These are phyloP conservation scores for Dillenia suffruticosa DNA, from an alignment of 164 flowering plant genomes.

Conservation along the genomic window DNA sequence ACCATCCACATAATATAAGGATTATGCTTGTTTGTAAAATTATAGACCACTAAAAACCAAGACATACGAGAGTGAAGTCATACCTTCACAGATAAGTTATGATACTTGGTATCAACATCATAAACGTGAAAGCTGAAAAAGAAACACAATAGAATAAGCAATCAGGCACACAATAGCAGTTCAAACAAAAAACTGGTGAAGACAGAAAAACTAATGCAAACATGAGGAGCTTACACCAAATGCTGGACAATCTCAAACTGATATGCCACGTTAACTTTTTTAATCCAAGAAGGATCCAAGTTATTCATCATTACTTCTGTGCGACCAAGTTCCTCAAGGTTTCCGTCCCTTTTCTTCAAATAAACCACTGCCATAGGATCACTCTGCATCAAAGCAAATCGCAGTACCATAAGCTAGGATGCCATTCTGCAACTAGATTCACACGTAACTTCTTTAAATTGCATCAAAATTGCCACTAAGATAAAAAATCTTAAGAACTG, in stretches of 20 bases:
- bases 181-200: neutral
- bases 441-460: neutral
- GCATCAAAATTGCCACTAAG: neutral
- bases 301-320: slow-evolving; percentile 76
- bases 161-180: neutral
- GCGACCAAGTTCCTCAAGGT: slow-evolving; percentile 74
- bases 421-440: neutral
- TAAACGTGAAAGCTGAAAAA: slow-evolving; percentile 58
- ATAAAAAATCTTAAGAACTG: neutral
- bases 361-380: slow-evolving; percentile 75
- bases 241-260: slow-evolving; percentile 81
- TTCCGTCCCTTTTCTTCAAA: slow-evolving; percentile 51
- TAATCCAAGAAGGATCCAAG: slow-evolving; percentile 67
- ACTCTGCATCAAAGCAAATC: slow-evolving; percentile 40
- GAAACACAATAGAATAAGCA: neutral
- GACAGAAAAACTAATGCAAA: neutral
- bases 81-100: slow-evolving; percentile 70
- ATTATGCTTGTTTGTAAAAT: no score
- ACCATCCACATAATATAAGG: no score
- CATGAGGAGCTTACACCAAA: slow-evolving; percentile 42
- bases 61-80: neutral
- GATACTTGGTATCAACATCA: slow-evolving; percentile 74
- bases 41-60: neutral
- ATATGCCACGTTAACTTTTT: slow-evolving; percentile 48
- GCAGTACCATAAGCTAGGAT: neutral